Evolutionary conservation across 768 basidiomycete genomes (phyloP), one percentile per base, ranked within the genome.

Genomic region (Pisolithus tinctorius): DNA sequence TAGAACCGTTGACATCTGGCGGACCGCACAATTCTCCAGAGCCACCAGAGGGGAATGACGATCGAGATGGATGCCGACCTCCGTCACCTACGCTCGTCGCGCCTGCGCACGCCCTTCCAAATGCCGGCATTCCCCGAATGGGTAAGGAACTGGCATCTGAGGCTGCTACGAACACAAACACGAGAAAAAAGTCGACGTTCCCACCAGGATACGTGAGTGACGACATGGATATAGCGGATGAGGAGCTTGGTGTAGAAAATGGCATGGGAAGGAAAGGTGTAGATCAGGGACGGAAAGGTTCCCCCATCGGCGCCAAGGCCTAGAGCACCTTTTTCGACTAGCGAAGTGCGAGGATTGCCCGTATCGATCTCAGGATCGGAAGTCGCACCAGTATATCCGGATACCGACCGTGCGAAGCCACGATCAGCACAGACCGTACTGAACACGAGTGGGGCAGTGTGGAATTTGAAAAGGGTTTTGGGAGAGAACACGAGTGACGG

Each of bases 401-500:
- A 27, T n/a, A 37, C 6, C 3, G 10, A 17, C 4, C 45, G 26
- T 16, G 56, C 53, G 1, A 67, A 66, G 20, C 62, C 66, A 2
- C 58, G 53, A 31, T 57, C 60, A 0, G 56, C 55, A 4, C 73
- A 78, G 57, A 70, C 75, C 52, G 72, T 79, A 4, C 61, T 84
- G 31, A 74, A 71, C 57, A 86, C 85, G 0, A 66, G 71, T 4
- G 64, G 69, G 4, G 78, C 83, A 2, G 60, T 67, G 1, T 86
- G 83, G 78, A 73, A 71, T 50, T 55, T 73, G 16, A 59, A 62
- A 25, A 58, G 46, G 13, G 45, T 57, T n/a, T 45, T 36, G 7
- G 54, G 48, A n/a, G 49, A 49, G 17, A 49, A 52, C 31, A 54
- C 56, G 43, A 56, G 55, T 20, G 45, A 40, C 17, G 56, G 16